Base-by-base conservation (phyloP, 768 basidiomycete species). In the Tricholoma bakamatsutake region DNA sequence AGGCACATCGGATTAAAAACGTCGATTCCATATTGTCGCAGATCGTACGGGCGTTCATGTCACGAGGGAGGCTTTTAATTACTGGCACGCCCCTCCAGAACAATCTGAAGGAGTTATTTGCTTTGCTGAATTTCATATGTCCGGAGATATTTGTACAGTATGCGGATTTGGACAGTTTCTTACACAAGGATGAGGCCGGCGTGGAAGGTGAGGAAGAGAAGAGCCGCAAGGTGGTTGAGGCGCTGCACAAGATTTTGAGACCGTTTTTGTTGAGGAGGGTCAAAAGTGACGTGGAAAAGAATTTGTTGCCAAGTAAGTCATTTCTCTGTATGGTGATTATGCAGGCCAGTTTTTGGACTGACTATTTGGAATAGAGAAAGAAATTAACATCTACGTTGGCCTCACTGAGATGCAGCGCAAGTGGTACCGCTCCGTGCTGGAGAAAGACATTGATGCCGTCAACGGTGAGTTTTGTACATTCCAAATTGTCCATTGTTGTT, bases 1-100 rank as follows among this genome's bases (percentile, higher is more conserved):
- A 99, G 73, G 96, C 96, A 0, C 96, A 99, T 66, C 88, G 97
- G 21, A 99, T 99, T 80, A 98, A 98, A 76, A 98, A 98, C 68
- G 94, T 96, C 62, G 93, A 98, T 69, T 96, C 93, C 11, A 88
- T 98, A 64, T 81, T 99, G 13, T 87, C 87, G 13, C 93, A 97
- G 71, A 98, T 99, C 64, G 93, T 98, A 48, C 83, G 96, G 49
- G 76, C 88, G 2, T 98, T 98, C 72, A 81, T 83, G 63, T 90
- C 89, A 42, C 83, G 95, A 30, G 95, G 93, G 0, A 79, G 97
- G 40, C 73, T 99, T 54, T 79, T 99, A 52, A 98, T 99, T 62
- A 99, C 96, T 2, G 97, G 95, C 15, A 99, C 96, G 4, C 96
- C 96, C 1, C 75, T 98, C 43, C 96, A 97, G 73, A 99, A 99